Percentiles rank a stretch among this genome's conserved stretches.
Conservation (phyloP, 2,329 filamentous ascomycete genomes). For the Cercospora sp. region DNA sequence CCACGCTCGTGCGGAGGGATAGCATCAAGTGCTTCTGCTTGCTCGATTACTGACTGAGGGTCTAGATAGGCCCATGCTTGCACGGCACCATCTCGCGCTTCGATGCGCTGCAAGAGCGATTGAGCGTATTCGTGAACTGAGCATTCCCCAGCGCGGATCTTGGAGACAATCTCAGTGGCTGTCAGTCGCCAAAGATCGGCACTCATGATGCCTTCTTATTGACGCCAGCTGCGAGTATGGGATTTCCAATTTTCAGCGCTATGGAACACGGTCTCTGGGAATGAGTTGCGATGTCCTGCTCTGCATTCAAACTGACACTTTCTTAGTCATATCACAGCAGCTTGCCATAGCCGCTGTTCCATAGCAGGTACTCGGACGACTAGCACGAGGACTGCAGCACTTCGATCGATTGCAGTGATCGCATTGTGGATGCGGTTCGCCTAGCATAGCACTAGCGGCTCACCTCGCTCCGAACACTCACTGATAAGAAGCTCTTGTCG, state of each 20-base stretch:
- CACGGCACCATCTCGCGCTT: constrained; percentile 47
- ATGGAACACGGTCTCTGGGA: too few relatives aligned
- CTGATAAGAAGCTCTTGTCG: not conserved
- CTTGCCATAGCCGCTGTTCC: not conserved
- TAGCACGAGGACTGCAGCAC: not conserved
- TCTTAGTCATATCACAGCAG: not conserved
- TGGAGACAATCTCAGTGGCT: constrained; percentile 45
- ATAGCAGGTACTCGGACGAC: not conserved
- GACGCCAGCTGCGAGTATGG: too few relatives aligned
- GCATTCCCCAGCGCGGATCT: constrained; percentile 44
- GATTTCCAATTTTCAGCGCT: too few relatives aligned
- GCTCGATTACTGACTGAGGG: constrained; percentile 48
- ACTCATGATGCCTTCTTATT: constrained; percentile 2
- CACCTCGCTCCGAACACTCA: not conserved
- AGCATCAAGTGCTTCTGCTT: constrained; percentile 53
- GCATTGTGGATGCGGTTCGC: not conserved
- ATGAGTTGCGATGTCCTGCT: too few relatives aligned
- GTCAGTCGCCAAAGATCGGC: constrained; percentile 39
- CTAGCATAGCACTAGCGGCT: not conserved
- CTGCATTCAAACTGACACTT: not conserved
- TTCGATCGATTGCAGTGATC: not conserved
- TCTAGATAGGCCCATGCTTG: constrained; percentile 55
- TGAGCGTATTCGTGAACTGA: constrained; percentile 53
- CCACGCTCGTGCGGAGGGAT: constrained; percentile 52
- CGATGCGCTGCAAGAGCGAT: constrained; percentile 50